Base-by-base conservation (phyloP, 208 protist species). In the Trypanosoma avium region DNA sequence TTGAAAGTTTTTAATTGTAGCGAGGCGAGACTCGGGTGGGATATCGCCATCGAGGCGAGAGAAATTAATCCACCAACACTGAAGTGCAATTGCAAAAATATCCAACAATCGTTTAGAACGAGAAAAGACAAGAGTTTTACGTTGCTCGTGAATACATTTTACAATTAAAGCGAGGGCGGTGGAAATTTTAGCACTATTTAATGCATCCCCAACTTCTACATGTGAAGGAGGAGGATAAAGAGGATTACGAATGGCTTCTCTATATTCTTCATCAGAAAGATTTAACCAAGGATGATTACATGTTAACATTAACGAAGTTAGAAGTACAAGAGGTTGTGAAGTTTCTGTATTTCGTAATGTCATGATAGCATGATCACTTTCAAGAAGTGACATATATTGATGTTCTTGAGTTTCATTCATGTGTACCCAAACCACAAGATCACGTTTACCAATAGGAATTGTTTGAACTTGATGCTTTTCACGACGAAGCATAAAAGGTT, bases 1-100 rank as follows among this genome's bases (percentile, higher is more conserved):
- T 63, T 98, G 98, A 78, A 98, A 99, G 2, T 45, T 22, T 1
- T 88, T 67, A 4, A 99, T 94, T 12, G 38, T 68, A 33, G 52
- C 55, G 35, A 74, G 59, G 26, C 88, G 88, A 13, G 73, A 60
- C 53, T 79, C 74, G 35, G 58, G 63, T 21, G 64, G 60, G 7
- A 65, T 74, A 68, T 91, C 79, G 3, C 88, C 85, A 64, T 95
- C 88, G 8, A 95, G 70, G 29, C 87, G 82, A 10, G 62, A 54
- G 61, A 81, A 81, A 0, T 67, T 3, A 52, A 92, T 71, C 22
- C 61, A 19, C 70, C 70, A 74, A 26, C 73, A 69, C 21, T 35
- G 21, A 45, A 95, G 70, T 13, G 84, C 56, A 24, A 64, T 50
- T 2, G 68, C 48, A 36, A 95, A 58, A 38, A 95, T 55, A 48